A percentile compares a stretch with the other conserved stretches of the same genome.
Conservation (phyloP, 345 rosid genomes). For the Populus ilicifolia region DNA sequence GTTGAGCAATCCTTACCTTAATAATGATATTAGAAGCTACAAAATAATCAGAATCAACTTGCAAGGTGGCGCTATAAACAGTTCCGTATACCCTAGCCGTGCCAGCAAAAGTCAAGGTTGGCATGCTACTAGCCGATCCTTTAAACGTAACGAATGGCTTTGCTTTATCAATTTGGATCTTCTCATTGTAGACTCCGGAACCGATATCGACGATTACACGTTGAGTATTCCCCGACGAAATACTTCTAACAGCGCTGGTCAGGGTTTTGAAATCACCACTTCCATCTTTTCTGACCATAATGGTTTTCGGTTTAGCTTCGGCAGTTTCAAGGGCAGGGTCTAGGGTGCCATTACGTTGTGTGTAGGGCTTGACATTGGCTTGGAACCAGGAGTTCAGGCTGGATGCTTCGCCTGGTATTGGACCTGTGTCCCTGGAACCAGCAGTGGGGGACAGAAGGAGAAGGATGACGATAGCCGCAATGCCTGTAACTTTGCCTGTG, state of each 20-base stretch:
- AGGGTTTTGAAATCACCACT: conserved; percentile 45
- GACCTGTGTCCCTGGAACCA: conserved; percentile 17
- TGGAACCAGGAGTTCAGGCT: conserved; percentile 40
- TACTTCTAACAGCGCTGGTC: conserved; percentile 45
- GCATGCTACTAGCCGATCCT: conserved; percentile 40
- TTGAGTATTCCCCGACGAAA: conserved; percentile 38
- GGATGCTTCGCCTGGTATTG: conserved; percentile 36
- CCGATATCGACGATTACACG: conserved; percentile 54
- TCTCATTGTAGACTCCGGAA: conserved; percentile 49
- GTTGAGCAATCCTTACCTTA: conserved; percentile 25
- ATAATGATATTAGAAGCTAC: conserved; percentile 47
- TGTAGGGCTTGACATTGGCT: conserved; percentile 27
- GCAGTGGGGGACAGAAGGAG: not conserved
- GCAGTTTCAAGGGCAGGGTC: conserved; percentile 46
- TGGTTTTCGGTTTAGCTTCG: conserved; percentile 29
- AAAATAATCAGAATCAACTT: conserved; percentile 56
- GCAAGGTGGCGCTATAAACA: conserved; percentile 58
- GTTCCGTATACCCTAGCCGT: conserved; percentile 55
- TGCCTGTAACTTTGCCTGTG: not conserved
- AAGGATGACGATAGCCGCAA: not conserved
- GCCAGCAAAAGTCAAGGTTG: conserved; percentile 38
- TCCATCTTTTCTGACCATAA: conserved; percentile 45
- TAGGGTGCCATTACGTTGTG: conserved; percentile 31
- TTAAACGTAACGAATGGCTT: conserved; percentile 52
- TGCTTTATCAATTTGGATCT: conserved; percentile 34